Conservation (phyloP, 768 basidiomycete species). For the Termitomyces sp. region DNA sequence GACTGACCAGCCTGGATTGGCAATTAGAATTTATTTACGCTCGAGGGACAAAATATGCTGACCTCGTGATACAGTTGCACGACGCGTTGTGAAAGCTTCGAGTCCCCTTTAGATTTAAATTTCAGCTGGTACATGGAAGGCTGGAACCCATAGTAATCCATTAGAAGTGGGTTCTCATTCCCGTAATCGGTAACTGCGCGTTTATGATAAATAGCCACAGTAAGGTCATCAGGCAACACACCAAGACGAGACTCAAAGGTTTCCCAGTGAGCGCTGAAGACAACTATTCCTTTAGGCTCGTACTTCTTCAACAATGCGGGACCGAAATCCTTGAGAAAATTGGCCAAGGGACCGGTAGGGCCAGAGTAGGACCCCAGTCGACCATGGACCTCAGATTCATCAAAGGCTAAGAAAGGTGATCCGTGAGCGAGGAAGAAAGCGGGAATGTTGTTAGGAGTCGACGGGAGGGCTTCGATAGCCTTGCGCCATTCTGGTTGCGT, state of each 20-base stretch:
- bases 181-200: slow-evolving; percentile 69
- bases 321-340: slow-evolving; percentile 63
- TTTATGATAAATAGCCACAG: not conserved
- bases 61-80: slow-evolving; percentile 58
- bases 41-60: not conserved
- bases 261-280: slow-evolving; percentile 85
- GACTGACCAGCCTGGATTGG: slow-evolving; percentile 37
- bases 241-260: slow-evolving; percentile 53
- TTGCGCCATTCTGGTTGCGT: slow-evolving; percentile 42
- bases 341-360: slow-evolving; percentile 46
- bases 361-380: slow-evolving; percentile 31
- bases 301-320: slow-evolving; percentile 63
- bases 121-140: slow-evolving; percentile 52
- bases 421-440: slow-evolving; percentile 77
- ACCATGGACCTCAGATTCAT: slow-evolving; percentile 15
- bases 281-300: slow-evolving; percentile 71
- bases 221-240: slow-evolving; percentile 17
- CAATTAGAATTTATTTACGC: not conserved
- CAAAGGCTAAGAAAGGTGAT: slow-evolving; percentile 46
- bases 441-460: slow-evolving; percentile 57
- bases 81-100: slow-evolving; percentile 48
- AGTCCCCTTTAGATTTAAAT: slow-evolving; percentile 65
- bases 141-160: slow-evolving; percentile 72
- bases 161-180: slow-evolving; percentile 66
- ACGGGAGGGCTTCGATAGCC: slow-evolving; percentile 50